Base-by-base conservation (phyloP, 495 filamentous ascomycete species). In the Tuber indicum region DNA sequence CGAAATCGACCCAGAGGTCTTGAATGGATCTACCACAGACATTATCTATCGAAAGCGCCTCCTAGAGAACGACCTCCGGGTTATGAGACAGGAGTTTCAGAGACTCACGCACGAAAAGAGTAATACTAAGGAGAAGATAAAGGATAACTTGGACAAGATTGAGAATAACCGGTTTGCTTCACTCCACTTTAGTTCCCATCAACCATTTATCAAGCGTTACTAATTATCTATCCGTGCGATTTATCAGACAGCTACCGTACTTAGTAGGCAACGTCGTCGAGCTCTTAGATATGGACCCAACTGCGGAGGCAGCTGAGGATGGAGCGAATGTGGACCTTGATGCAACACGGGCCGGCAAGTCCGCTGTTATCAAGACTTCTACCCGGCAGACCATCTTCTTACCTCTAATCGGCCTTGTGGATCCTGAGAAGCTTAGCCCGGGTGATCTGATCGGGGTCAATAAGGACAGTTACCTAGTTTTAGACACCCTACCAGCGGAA, bases 341-440 rank as follows among this genome's bases (percentile, higher is more conserved):
- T 86, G 96, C 96, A 77, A 98, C 94, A 46, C 90, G 96, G 70
- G 93, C 98, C 19, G 96, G 96, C 85, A 98, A 98, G 85, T 98
- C 95, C 10, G 96, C 96, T 62, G 96, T 99, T 84, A 98, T 99
- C 89, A 99, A 99, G 86, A 99, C 96, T n/a, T 98, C 95, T 16
- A 99, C 96, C 23, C 89, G 96, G 76, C 96, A 99, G 86, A 99
- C 96, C 70, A 99, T 99, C 85, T 99, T 98, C 88, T 89, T 99
- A 44, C 96, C 96, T 41, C 91, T 99, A 77, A 98, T 99, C 81
- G 96, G 96, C 78, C 91, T 99, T 26, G 96, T 99, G 71, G 96
- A 99, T 82, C 93, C 96, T 72, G 90, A 97, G 78, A 91, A 92
- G 81, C 89, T 99, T 70, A 96, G 94, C 86, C 96, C 96, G 7